Conservation (phyloP, 768 basidiomycete genomes). For the Psilocybe subaeruginosa region DNA sequence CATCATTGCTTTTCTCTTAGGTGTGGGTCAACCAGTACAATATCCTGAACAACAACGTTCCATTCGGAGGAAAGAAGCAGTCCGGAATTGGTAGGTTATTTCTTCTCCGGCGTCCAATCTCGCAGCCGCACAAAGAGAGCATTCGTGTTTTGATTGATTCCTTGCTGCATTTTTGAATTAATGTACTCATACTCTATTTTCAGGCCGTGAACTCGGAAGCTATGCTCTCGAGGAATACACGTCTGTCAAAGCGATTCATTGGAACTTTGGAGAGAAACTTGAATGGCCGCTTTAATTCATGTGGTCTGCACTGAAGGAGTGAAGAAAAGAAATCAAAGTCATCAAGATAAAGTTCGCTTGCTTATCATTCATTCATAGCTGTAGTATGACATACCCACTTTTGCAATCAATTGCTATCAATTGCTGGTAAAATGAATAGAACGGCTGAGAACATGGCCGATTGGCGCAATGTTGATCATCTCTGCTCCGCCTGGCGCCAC, state of each 20-base stretch:
- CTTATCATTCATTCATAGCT: not conserved
- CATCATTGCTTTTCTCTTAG: constrained; percentile 32
- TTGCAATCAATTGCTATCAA: no score
- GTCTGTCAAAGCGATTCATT: constrained; percentile 80
- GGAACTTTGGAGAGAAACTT: constrained; percentile 84
- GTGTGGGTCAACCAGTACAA: constrained; percentile 96
- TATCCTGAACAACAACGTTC: constrained; percentile 81
- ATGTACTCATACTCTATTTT: constrained; percentile 5
- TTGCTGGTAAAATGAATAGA: not conserved
- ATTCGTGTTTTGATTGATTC: not conserved
- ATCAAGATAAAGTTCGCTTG: not conserved
- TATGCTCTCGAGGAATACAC: constrained; percentile 87
- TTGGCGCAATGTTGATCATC: no score
- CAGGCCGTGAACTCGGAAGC: constrained; percentile 87
- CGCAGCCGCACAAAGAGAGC: not conserved
- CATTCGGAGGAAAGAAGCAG: constrained; percentile 96
- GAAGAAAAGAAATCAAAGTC: not conserved
- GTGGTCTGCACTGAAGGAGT: not conserved
- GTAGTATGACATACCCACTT: not conserved
- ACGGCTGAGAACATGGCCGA: not conserved
- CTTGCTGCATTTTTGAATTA: constrained; percentile 1
- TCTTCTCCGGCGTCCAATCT: not conserved
- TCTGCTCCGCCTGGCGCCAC: not conserved
- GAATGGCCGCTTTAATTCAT: constrained; percentile 71
- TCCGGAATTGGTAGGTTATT: constrained; percentile 73